These are phyloP conservation scores for Fusarium graminum DNA, from an alignment of 2,329 filamentous ascomycete species.

Conservation along the genomic window DNA sequence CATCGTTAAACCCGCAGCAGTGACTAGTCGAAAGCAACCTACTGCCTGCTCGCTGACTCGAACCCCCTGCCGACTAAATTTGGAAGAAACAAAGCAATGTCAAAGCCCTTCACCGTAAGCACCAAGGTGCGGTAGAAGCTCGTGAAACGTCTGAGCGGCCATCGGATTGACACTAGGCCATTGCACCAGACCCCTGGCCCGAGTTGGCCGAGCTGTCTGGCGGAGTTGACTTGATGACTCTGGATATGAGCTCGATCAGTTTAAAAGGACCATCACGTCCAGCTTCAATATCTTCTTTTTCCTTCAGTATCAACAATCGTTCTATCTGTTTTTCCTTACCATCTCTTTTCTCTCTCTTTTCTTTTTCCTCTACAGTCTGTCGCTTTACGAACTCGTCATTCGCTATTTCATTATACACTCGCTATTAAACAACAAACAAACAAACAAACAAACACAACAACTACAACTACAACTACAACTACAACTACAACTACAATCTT, in stretches of 20 bases:
- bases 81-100: conserved; percentile 34
- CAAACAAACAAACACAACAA: conserved; percentile 6
- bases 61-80: conserved; percentile 32
- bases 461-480: conserved; percentile 2
- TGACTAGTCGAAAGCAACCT: not conserved
- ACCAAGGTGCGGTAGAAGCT: conserved; percentile 27
- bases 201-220: conserved; percentile 16
- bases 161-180: conserved; percentile 36
- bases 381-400: conserved; percentile 7
- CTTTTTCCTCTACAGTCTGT: conserved; percentile 12
- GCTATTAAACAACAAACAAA: conserved; percentile 14
- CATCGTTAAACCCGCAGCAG: conserved; percentile 19
- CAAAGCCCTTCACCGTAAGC: conserved; percentile 35
- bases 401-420: conserved; percentile 12
- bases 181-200: conserved; percentile 19
- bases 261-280: conserved; percentile 32
- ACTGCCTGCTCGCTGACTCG: conserved; percentile 26
- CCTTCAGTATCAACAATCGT: conserved; percentile 29
- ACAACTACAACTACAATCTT: not conserved
- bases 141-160: conserved; percentile 39
- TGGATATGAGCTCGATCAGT: conserved; percentile 9
- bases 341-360: conserved; percentile 14
- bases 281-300: conserved; percentile 10
- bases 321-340: conserved; percentile 29
- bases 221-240: conserved; percentile 5